Evolutionary conservation across 805 yeast species (phyloP), one percentile per base, ranked within the genome.

Genomic region (Metschnikowia aberdeeniae): DNA sequence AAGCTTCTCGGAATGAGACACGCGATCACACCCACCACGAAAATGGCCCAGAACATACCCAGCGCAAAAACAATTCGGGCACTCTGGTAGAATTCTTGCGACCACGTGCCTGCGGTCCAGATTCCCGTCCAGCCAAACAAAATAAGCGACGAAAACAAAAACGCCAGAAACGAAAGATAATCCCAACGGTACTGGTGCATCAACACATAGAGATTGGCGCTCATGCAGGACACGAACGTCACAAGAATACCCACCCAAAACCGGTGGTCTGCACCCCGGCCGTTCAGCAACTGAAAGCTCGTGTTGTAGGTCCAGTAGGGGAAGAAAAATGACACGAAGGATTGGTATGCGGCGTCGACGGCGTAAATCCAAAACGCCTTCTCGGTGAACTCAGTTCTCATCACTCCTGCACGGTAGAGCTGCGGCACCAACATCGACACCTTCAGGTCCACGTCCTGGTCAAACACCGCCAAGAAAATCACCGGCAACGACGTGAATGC

Each of bases 401-500:
- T 59, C 40, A 86, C 82, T 31, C 93, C 93, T 2, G 78, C 63
- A 39, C 81, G 71, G 63, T 85, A 86, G 29, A 86, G 68, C 55
- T 84, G 84, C 0, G 95, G 95, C 17, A 80, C 84, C 36, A 80
- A 68, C 50, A 86, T 63, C 3, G 87, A 78, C 11, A 83, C 80
- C 42, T 73, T 70, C 55, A 80, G 88, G 19, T 78, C 69, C 24
- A 86, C 85, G 63, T 86, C 93, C 60, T 86, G 92, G 61, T 86
- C 95, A 36, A 84, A 66, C 27, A 82, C 74, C 13, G 86, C 93
- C 62, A 86, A 64, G 51, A 82, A 73, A 40, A 86, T 84, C 37
- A 86, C 86, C 4, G 95, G 92, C 46, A 85, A 64, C 7, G 93
- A 85, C 1, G 93, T 86, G 58, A 86, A 86, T 4, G 89, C 88